Evolutionary conservation across 345 rosid species (phyloP), one percentile per base, ranked within the genome.

Genomic region (Salix udensis): DNA sequence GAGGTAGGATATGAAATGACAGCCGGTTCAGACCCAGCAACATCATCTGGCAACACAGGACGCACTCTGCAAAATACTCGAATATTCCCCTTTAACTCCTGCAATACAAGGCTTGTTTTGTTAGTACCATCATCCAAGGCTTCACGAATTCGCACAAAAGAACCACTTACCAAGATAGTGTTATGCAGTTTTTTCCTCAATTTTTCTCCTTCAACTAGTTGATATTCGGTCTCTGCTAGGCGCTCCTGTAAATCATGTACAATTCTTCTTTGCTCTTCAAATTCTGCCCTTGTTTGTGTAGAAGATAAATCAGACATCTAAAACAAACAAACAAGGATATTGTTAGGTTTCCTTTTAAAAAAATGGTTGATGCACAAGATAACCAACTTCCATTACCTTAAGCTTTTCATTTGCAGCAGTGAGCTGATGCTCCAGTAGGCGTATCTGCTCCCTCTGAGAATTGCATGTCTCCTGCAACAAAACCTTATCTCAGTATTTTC

Each of bases 1-100:
- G 98, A 81, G 11, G 93, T 80, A 37, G 97, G 99, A 80, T 89
- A 96, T 19, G 91, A 79, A 24, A 96, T 81, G 2, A 89, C 89
- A 7, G 84, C 71, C 5, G 83, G 81, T 64, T 92, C 98, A 23
- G 82, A 61, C 36, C 86, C 89, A 53, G 62, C 86, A 71, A 91
- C 88, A 75, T 96, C 98, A 76, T 93, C 96, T 2, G 93, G 92
- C 77, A 91, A 81, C 72, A 86, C 53, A 60, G 98, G 99, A 6
- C 99, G 96, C 46, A 96, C 98, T 72, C 99, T 88, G 70, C 98
- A 96, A 75, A 96, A 96, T 0, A 96, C 99, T 8, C 99, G 89
- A 62, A 96, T 96, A 66, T 95, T 95, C n/a, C 98, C 98, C 88
- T 95, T 95, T 10, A 95, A 79, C 87, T 95, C 98, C 98, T 95